phyloP scores from a whole-genome alignment of 225 moss, liverwort and hornwort genomes.

The Pseudisothecium myosuroides region DNA sequence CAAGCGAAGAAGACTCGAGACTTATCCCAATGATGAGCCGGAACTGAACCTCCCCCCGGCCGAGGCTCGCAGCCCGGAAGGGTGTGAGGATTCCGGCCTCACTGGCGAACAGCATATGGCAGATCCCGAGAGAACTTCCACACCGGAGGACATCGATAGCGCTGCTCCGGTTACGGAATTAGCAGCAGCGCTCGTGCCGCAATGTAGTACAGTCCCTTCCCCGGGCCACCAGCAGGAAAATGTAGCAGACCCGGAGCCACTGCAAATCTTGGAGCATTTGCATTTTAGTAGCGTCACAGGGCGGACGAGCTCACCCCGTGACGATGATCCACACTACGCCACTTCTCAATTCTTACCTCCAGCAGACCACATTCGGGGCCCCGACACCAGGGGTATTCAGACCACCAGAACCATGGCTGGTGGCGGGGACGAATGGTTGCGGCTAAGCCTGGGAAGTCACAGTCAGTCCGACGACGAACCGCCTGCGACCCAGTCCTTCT shows the following conservation, averaged over 20 bases:
- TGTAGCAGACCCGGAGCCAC: background rate
- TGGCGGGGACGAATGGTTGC: constrained; percentile 29
- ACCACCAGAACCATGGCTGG: constrained; percentile 10
- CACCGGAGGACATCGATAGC: constrained; percentile 29
- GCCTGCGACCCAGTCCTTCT: background rate
- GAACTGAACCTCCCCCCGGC: background rate
- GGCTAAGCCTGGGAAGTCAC: constrained; percentile 15
- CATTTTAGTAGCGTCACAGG: constrained; percentile 1
- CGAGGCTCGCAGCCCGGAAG: constrained; percentile 1
- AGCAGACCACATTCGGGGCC: background rate
- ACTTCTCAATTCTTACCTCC: constrained; percentile 16
- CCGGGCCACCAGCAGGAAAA: constrained; percentile 5
- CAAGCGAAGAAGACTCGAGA: constrained; percentile 9
- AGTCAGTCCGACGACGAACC: background rate
- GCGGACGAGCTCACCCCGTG: background rate
- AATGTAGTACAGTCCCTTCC: background rate
- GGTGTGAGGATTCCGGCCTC: constrained; percentile 26
- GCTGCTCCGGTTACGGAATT: background rate
- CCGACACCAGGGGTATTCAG: background rate
- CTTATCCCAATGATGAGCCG: background rate
- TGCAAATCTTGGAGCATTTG: constrained; percentile 8
- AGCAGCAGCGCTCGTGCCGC: background rate
- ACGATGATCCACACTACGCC: constrained; percentile 15
- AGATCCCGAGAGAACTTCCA: constrained; percentile 25
- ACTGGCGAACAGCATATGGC: constrained; percentile 43